phyloP scores from a whole-genome alignment of 2,329 filamentous ascomycete genomes.

The Curvularia eragrostidis region DNA sequence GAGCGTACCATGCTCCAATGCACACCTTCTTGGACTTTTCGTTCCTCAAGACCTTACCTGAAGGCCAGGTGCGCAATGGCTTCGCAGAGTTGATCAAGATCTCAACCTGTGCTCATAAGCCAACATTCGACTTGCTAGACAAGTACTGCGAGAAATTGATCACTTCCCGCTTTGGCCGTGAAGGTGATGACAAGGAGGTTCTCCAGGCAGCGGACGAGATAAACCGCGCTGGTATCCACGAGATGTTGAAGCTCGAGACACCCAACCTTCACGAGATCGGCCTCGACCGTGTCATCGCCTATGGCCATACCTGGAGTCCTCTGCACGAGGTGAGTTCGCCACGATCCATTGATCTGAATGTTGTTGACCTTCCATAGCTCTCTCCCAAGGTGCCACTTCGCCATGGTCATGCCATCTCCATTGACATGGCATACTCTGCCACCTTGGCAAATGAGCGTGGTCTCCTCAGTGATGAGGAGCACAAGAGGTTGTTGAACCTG shows the following conservation, averaged over 20 bases:
- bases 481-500: constrained; percentile 67
- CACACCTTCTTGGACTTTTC: constrained; percentile 77
- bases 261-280: constrained; percentile 77
- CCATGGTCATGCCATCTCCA: constrained; percentile 76
- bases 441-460: constrained; percentile 70
- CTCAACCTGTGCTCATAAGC: constrained; percentile 70
- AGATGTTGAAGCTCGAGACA: constrained; percentile 76
- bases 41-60: constrained; percentile 72
- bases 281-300: constrained; percentile 74
- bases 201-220: constrained; percentile 69
- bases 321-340: constrained; percentile 59
- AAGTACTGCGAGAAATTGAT: constrained; percentile 73
- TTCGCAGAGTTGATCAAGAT: constrained; percentile 81
- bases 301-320: constrained; percentile 77
- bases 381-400: constrained; percentile 71
- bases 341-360: background rate
- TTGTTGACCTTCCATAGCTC: constrained; percentile 54
- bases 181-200: constrained; percentile 65
- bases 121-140: constrained; percentile 72
- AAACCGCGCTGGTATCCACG: constrained; percentile 71
- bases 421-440: constrained; percentile 78
- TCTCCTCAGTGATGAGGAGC: constrained; percentile 65
- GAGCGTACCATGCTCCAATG: constrained; percentile 74
- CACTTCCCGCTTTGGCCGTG: constrained; percentile 67
- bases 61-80: constrained; percentile 73